These are phyloP conservation scores for Trichosporon inkin DNA, from an alignment of 1,284 basidiomycete species.

Conservation along the genomic window DNA sequence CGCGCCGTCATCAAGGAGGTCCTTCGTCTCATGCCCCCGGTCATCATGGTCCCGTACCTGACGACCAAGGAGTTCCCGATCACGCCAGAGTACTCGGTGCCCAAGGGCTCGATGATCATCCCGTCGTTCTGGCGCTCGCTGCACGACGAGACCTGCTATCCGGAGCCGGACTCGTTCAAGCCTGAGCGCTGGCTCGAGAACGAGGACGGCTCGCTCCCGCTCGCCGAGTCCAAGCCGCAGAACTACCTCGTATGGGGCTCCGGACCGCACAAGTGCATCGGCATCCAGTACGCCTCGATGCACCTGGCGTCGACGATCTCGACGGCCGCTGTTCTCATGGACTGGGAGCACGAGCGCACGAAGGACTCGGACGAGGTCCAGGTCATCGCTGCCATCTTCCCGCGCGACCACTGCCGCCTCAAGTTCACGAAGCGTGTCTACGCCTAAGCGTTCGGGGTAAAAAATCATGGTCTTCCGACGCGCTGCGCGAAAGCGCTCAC, in stretches of 20 bases:
- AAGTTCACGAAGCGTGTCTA: constrained; percentile 55
- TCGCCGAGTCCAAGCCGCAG: constrained; percentile 78
- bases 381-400: constrained; percentile 91
- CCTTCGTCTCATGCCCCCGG: constrained; percentile 82
- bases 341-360: constrained; percentile 86
- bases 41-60: constrained; percentile 95
- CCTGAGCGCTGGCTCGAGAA: constrained; percentile 94
- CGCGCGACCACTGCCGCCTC: constrained; percentile 81
- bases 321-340: constrained; percentile 73
- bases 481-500: no score
- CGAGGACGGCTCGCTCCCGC: constrained; percentile 55
- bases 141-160: constrained; percentile 84
- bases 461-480: no score
- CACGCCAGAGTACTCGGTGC: constrained; percentile 82
- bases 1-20: constrained; percentile 89
- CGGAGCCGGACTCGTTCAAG: constrained; percentile 73
- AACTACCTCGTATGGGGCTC: constrained; percentile 96
- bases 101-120: constrained; percentile 88
- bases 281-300: constrained; percentile 73
- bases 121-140: constrained; percentile 94
- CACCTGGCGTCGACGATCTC: constrained; percentile 85
- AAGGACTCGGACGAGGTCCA: constrained; percentile 74
- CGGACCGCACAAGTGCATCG: constrained; percentile 68
- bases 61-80: constrained; percentile 88
- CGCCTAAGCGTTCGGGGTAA: not conserved